Evolutionary conservation across 306 rosid species (phyloP).

Genomic region (Casuarina glauca): DNA sequence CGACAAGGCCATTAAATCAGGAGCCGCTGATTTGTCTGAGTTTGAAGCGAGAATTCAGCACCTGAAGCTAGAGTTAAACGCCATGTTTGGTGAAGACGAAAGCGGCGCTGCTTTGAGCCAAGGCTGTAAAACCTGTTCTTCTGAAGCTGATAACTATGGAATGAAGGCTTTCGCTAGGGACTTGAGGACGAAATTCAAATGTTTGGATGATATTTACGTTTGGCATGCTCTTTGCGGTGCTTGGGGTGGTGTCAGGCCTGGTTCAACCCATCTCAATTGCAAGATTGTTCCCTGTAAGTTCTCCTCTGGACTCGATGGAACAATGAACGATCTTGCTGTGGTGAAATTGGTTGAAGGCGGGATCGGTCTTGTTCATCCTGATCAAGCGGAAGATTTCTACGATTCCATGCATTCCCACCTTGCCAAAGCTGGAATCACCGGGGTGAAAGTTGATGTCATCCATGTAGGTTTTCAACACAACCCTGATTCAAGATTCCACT

Average conservation of each 20-base stretch:
- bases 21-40: constrained; percentile 30
- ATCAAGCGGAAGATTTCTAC: constrained; percentile 61
- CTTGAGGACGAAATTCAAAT: constrained; percentile 61
- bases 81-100: constrained; percentile 46
- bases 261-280: constrained; percentile 56
- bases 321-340: constrained; percentile 81
- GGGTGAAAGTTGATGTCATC: constrained; percentile 85
- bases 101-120: neutral
- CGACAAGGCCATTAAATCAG: constrained; percentile 36
- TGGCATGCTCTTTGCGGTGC: constrained; percentile 94
- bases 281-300: constrained; percentile 57
- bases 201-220: constrained; percentile 74
- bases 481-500: neutral
- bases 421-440: constrained; percentile 65
- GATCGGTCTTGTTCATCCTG: constrained; percentile 81
- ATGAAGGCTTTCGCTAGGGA: constrained; percentile 78
- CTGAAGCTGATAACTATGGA: constrained; percentile 37
- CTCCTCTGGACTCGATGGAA: constrained; percentile 71
- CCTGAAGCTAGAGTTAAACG: constrained; percentile 54
- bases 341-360: constrained; percentile 62
- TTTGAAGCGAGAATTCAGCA: constrained; percentile 41
- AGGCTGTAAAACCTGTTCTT: constrained; percentile 25
- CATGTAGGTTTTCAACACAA: constrained; percentile 47
- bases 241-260: constrained; percentile 94
- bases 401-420: constrained; percentile 88